Percentiles rank a stretch among this genome's conserved stretches.
phyloP scores from a whole-genome alignment of 169 alveolate species.

The Plasmodium adleri region DNA sequence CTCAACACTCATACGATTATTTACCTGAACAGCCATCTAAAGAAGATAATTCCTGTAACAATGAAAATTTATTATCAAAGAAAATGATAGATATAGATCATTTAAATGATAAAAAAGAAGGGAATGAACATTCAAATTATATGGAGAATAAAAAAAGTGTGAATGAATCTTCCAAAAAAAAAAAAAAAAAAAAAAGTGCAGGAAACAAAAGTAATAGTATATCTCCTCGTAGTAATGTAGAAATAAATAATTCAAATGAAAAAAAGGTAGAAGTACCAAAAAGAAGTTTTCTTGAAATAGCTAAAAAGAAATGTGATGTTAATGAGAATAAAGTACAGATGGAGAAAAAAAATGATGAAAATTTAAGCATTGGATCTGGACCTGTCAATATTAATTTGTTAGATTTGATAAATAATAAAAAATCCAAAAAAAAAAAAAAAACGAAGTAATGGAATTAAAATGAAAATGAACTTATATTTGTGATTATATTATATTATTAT shows the following conservation, averaged over 20 bases:
- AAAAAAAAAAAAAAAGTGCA: conserved; percentile 7
- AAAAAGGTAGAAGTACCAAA: conserved; percentile 6
- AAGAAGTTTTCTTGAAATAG: conserved; percentile 65
- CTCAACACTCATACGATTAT: no score
- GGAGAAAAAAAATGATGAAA: conserved; percentile 34
- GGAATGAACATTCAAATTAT: neutral
- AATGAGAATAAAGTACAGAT: conserved; percentile 17
- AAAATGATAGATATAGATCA: conserved; percentile 3
- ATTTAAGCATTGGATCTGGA: conserved; percentile 41
- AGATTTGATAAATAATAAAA: conserved; percentile 37
- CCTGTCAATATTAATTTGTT: conserved; percentile 43
- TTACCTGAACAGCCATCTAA: no score
- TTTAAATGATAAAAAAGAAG: neutral
- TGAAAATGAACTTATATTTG: no score
- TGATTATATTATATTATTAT: no score
- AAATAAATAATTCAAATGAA: conserved; percentile 3
- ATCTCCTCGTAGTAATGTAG: neutral
- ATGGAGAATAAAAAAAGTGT: neutral
- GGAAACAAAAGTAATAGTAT: conserved; percentile 10
- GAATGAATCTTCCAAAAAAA: neutral
- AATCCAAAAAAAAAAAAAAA: conserved; percentile 48
- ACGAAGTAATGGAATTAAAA: neutral
- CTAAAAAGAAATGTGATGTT: conserved; percentile 37
- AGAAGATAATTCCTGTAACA: no score
- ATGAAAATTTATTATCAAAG: neutral